A percentile compares a stretch with the other conserved stretches of the same genome.
phyloP scores from a whole-genome alignment of 331 rosid genomes.

The Rhamnella rubrinervis region DNA sequence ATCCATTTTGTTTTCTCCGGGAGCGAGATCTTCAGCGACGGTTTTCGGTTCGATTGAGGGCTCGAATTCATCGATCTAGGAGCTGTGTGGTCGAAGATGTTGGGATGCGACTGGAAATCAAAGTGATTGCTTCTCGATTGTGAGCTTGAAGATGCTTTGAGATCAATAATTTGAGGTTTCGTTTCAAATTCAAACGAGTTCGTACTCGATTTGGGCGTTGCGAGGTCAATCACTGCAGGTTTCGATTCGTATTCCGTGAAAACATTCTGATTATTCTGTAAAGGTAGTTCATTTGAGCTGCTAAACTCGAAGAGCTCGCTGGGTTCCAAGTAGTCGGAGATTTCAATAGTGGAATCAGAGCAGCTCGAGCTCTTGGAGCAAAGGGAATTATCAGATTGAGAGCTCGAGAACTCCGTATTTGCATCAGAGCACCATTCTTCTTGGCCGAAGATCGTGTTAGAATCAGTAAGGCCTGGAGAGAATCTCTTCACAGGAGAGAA shows the following conservation, averaged over 20 bases:
- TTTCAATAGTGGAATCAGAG: slow-evolving; percentile 24
- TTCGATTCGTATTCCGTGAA: slow-evolving; percentile 39
- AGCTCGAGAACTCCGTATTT: slow-evolving; percentile 15
- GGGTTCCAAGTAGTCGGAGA: slow-evolving; percentile 32
- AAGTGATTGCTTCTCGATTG: slow-evolving; percentile 3
- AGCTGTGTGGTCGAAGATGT: neutral
- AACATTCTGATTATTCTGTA: slow-evolving; percentile 15
- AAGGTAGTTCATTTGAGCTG: slow-evolving; percentile 4
- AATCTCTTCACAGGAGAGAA: slow-evolving; percentile 45
- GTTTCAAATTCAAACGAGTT: slow-evolving; percentile 26
- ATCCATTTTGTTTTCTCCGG: slow-evolving; percentile 70
- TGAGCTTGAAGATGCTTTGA: neutral
- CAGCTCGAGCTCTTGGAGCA: slow-evolving; percentile 36
- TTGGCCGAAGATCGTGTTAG: neutral
- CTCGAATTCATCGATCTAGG: neutral
- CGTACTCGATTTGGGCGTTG: slow-evolving; percentile 33
- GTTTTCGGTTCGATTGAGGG: slow-evolving; percentile 34
- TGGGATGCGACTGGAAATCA: slow-evolving; percentile 26
- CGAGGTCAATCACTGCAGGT: slow-evolving; percentile 39
- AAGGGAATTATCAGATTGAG: slow-evolving; percentile 32
- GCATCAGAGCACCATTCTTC: slow-evolving; percentile 11
- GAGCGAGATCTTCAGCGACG: slow-evolving; percentile 51
- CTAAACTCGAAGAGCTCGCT: slow-evolving; percentile 26
- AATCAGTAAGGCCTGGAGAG: neutral
- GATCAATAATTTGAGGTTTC: slow-evolving; percentile 10